Conservation (phyloP, 108 stramenopile genomes). For the Nitzschia sp. region DNA sequence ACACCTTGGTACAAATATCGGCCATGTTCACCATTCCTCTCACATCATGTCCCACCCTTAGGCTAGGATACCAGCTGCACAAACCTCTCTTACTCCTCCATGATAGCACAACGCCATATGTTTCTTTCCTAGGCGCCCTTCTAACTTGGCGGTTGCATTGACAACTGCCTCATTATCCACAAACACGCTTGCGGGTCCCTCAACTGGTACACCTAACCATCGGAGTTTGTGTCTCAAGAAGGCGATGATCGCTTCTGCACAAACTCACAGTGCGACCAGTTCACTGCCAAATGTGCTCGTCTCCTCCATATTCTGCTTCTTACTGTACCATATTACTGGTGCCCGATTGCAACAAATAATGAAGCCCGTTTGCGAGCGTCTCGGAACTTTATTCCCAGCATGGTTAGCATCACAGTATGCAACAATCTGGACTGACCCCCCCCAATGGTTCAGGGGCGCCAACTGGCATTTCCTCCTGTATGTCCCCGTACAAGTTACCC, state of each 20-base stretch:
- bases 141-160: too few species aligned
- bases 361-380: constrained; percentile 50
- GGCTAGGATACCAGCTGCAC: too few species aligned
- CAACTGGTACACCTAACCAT: constrained; percentile 53
- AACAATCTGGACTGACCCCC: constrained; percentile 14
- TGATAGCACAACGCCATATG: too few species aligned
- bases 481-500: constrained; percentile 24
- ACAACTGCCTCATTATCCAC: constrained; percentile 47
- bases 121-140: too few species aligned
- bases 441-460: constrained; percentile 29
- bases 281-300: constrained; percentile 52
- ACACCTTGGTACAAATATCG: too few species aligned
- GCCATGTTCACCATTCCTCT: too few species aligned
- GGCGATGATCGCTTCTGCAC: constrained; percentile 35
- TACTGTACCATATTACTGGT: constrained; percentile 41
- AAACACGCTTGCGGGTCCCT: constrained; percentile 22
- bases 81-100: too few species aligned
- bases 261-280: constrained; percentile 41
- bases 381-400: constrained; percentile 45
- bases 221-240: constrained; percentile 54
- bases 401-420: constrained; percentile 49
- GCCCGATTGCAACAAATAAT: constrained; percentile 51
- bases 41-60: too few species aligned
- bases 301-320: constrained; percentile 48
- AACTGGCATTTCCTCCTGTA: constrained; percentile 25